Evolutionary conservation across 2,329 filamentous ascomycete species (phyloP).

Genomic region (Colletotrichum filicis): DNA sequence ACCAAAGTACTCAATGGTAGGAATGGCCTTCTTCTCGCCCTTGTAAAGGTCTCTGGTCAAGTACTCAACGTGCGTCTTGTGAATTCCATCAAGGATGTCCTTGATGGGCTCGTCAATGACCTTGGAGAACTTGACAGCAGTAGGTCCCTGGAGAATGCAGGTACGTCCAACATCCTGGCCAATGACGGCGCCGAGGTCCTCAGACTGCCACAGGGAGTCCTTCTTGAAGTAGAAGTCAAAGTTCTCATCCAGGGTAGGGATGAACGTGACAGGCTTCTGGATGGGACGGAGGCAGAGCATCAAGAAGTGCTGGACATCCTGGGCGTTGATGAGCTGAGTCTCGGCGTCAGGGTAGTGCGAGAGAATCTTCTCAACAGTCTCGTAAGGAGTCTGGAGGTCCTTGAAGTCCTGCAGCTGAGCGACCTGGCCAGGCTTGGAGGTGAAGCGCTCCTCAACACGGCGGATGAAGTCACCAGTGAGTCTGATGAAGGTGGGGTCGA

Average conservation of each 20-base stretch:
- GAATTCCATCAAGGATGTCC: conserved; percentile 92
- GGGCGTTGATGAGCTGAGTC: conserved; percentile 93
- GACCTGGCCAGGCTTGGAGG: conserved; percentile 73
- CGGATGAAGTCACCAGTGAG: conserved; percentile 96
- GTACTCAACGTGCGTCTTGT: conserved; percentile 85
- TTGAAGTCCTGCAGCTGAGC: conserved; percentile 91
- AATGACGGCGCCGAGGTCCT: conserved; percentile 95
- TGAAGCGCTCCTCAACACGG: conserved; percentile 96
- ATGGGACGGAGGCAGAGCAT: conserved; percentile 89
- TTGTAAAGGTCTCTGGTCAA: conserved; percentile 84
- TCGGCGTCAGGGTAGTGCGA: conserved; percentile 87
- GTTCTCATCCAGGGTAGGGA: conserved; percentile 93
- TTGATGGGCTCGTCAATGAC: conserved; percentile 93
- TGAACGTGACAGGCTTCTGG: conserved; percentile 97
- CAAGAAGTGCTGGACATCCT: conserved; percentile 97
- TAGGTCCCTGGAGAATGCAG: conserved; percentile 95
- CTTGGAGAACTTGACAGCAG: conserved; percentile 90
- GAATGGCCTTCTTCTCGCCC: conserved; percentile 78
- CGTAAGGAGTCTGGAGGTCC: conserved; percentile 86
- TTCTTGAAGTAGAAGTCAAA: conserved; percentile 99
- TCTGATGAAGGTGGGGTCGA: conserved; percentile 83
- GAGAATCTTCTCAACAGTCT: conserved; percentile 81
- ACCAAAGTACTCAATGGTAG: conserved; percentile 93
- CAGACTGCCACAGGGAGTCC: conserved; percentile 98
- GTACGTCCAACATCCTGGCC: conserved; percentile 95